These are phyloP conservation scores for Aspergillus quadricinctus DNA, from an alignment of 2,329 filamentous ascomycete species.

Conservation along the genomic window DNA sequence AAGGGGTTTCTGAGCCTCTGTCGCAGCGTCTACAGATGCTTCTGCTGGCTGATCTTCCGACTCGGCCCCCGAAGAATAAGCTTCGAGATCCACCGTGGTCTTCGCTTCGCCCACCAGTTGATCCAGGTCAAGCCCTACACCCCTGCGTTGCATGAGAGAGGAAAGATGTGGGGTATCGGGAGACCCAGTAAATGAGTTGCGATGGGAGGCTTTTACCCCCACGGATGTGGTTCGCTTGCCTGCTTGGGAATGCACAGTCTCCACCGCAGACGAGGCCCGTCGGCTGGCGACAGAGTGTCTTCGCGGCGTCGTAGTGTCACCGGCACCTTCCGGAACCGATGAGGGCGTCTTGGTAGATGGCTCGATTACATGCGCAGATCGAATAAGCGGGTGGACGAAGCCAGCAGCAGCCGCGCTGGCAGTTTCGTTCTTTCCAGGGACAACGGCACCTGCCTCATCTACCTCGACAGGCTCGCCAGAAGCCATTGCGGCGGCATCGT, in stretches of 20 bases:
- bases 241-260: constrained; percentile 5
- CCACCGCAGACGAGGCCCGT: constrained; percentile 15
- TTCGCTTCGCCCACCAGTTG: constrained; percentile 56
- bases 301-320: constrained; percentile 14
- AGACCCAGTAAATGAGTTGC: constrained; percentile 50
- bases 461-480: constrained; percentile 79
- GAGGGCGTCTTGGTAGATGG: constrained; percentile 14
- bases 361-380: constrained; percentile 46
- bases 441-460: constrained; percentile 52
- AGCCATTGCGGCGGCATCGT: constrained; percentile 85
- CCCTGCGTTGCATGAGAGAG: constrained; percentile 57
- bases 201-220: constrained; percentile 7
- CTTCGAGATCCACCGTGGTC: constrained; percentile 36
- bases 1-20: constrained; percentile 15
- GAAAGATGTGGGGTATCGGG: constrained; percentile 64
- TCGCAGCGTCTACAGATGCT: constrained; percentile 12
- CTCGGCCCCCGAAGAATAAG: constrained; percentile 38
- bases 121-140: constrained; percentile 57
- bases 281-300: constrained; percentile 14
- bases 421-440: constrained; percentile 36
- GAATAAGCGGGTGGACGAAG: constrained; percentile 60
- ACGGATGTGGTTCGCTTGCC: constrained; percentile 16
- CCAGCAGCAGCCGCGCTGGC: constrained; percentile 35
- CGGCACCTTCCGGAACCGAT: constrained; percentile 9
- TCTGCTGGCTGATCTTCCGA: constrained; percentile 31